phyloP scores from a whole-genome alignment of 129 eudicot species.

The Solidago caesia region DNA sequence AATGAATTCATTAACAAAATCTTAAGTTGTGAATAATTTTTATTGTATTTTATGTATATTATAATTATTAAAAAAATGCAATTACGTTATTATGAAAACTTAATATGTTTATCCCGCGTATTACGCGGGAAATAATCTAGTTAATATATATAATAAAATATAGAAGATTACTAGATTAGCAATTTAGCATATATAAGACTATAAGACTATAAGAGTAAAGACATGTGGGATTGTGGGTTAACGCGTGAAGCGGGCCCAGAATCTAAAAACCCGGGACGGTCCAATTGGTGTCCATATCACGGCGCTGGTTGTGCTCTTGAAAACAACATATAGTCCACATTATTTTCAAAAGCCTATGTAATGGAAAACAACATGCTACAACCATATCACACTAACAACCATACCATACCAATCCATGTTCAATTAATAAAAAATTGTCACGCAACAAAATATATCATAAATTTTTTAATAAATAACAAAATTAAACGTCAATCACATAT shows the following conservation, averaged over 20 bases:
- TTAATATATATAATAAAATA: no score
- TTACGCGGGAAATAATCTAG: no score
- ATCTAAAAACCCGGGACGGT: conserved; percentile 22
- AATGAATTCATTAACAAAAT: no score
- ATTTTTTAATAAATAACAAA: not conserved
- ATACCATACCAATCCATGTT: not conserved
- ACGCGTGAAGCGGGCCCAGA: conserved; percentile 40
- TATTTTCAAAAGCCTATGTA: not conserved
- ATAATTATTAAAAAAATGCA: no score
- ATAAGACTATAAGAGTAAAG: not conserved
- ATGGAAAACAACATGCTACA: conserved; percentile 9
- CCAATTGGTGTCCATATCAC: conserved; percentile 21
- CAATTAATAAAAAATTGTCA: not conserved
- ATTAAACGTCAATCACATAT: not conserved
- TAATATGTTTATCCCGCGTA: no score
- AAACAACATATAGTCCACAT: conserved; percentile 12
- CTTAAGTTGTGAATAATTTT: no score
- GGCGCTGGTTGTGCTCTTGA: conserved; percentile 26
- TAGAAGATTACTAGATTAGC: no score
- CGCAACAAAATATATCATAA: not conserved
- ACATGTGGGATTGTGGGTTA: not conserved
- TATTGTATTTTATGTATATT: no score
- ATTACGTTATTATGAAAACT: no score
- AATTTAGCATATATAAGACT: not conserved
- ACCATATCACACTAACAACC: conserved; percentile 29